Evolutionary conservation across 2,329 filamentous ascomycete genomes (phyloP), one percentile per base, ranked within the genome.

Genomic region (Colletotrichum sp.): DNA sequence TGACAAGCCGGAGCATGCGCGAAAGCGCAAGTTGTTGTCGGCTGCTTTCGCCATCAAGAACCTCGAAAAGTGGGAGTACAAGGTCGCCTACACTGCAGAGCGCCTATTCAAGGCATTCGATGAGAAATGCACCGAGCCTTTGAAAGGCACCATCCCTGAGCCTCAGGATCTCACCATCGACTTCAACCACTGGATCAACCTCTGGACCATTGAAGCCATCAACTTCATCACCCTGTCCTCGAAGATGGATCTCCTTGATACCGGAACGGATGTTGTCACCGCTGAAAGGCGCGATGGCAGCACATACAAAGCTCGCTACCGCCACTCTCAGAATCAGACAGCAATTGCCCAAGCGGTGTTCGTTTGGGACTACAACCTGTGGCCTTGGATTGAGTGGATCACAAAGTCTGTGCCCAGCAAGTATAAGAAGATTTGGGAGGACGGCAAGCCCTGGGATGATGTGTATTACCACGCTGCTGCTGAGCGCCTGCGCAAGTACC

Each of bases 131-230:
- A 87, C 85, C 5, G 73, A 78, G 0, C 84, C 86, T 2, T 79
- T 85, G 9, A 78, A 82, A n/a, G 78, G 77, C 2, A 78, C 77
- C 4, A 68, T 68, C 5, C 82, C 83, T 0, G 76, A 79, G 7
- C 74, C 82, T 4, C 78, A 82, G 34, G 87, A 89, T 64, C 69
- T 89, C 21, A 88, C 82, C 1, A 82, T 91, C 21, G 87, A 91
- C 77, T 88, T 87, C 69, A 86, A 89, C 5, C 82, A 83, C 7
- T 91, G 86, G 86, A 84, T 85, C 28, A 91, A 90, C 79, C 89
- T 89, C 82, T 91, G 91, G 80, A 89, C 88, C 0, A 82, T 91
- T 18, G 89, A 91, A 73, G 89, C 88, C 4, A 90, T 91, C 65
- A 88, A 87, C 18, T 88, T 90, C 69, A 91, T 91, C 78, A 89